Percentiles rank a stretch among this genome's conserved stretches.
These are phyloP conservation scores for Fusarium chaquense DNA, from an alignment of 2,329 filamentous ascomycete species.

Conservation along the genomic window DNA sequence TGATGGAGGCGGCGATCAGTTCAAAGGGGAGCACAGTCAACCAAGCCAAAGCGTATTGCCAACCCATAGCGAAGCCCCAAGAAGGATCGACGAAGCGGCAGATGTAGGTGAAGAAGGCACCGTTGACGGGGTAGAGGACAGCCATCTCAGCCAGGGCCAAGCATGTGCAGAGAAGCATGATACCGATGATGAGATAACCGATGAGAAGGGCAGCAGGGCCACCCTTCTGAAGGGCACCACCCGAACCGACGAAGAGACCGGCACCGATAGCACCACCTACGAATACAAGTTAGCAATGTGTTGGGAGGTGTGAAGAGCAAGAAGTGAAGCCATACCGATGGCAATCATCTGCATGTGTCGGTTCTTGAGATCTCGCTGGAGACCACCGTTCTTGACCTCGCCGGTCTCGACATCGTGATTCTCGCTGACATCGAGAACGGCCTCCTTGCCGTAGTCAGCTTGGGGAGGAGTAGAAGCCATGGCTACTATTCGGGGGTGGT, in stretches of 20 bases:
- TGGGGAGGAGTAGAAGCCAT: conserved; percentile 37
- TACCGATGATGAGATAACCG: conserved; percentile 65
- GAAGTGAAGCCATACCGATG: conserved; percentile 63
- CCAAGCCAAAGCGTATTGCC: conserved; percentile 95
- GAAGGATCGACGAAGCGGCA: conserved; percentile 92
- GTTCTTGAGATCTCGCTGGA: conserved; percentile 76
- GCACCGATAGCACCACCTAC: conserved; percentile 65
- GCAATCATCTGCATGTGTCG: conserved; percentile 98
- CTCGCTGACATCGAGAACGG: conserved; percentile 33
- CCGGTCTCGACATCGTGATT: conserved; percentile 38
- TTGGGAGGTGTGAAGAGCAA: neutral
- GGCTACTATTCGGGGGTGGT: conserved; percentile 2
- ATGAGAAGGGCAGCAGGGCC: conserved; percentile 84
- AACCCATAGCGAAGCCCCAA: conserved; percentile 95
- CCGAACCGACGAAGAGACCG: conserved; percentile 88
- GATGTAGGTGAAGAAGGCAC: conserved; percentile 92
- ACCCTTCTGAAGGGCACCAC: conserved; percentile 75
- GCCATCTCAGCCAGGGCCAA: conserved; percentile 93
- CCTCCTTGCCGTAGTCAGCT: conserved; percentile 39
- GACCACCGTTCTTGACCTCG: conserved; percentile 38
- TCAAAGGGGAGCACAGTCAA: conserved; percentile 85
- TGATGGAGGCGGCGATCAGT: conserved; percentile 87
- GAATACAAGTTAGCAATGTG: conserved; percentile 11
- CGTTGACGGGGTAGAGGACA: conserved; percentile 89
- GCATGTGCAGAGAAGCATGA: conserved; percentile 67